These are phyloP conservation scores for Fusarium humuli DNA, from an alignment of 2,329 filamentous ascomycete species.

Conservation along the genomic window DNA sequence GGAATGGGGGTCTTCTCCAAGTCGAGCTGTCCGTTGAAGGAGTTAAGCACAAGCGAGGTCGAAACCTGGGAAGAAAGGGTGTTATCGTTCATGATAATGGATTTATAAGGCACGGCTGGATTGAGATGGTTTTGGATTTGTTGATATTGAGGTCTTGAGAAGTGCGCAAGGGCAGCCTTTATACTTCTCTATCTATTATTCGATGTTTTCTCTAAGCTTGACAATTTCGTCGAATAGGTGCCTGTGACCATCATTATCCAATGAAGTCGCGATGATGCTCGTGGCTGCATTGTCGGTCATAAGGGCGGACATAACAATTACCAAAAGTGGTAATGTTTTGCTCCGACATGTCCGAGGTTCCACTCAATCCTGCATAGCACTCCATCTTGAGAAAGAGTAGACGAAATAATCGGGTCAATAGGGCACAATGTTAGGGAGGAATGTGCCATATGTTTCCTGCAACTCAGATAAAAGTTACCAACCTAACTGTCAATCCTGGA, in stretches of 20 bases:
- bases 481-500: not conserved
- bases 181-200: not conserved
- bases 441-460: not conserved
- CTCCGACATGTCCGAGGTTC: constrained; percentile 17
- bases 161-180: not conserved
- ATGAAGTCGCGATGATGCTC: not conserved
- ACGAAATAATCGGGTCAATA: not conserved
- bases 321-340: constrained; percentile 22
- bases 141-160: not conserved
- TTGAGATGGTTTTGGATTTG: not conserved
- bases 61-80: not conserved
- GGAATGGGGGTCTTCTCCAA: constrained; percentile 7
- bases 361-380: not conserved
- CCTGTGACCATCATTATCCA: not conserved
- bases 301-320: constrained; percentile 10
- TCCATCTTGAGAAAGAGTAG: too few species aligned
- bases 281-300: not conserved
- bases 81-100: not conserved
- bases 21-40: constrained; percentile 22
- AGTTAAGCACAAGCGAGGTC: constrained; percentile 16
- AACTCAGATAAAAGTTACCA: too few species aligned
- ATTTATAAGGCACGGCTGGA: not conserved
- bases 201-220: rapidly evolving
- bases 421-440: too few species aligned
- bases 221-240: not conserved